Evolutionary conservation across 257 asterid species (phyloP).

Genomic region (Cinchona pubescens): DNA sequence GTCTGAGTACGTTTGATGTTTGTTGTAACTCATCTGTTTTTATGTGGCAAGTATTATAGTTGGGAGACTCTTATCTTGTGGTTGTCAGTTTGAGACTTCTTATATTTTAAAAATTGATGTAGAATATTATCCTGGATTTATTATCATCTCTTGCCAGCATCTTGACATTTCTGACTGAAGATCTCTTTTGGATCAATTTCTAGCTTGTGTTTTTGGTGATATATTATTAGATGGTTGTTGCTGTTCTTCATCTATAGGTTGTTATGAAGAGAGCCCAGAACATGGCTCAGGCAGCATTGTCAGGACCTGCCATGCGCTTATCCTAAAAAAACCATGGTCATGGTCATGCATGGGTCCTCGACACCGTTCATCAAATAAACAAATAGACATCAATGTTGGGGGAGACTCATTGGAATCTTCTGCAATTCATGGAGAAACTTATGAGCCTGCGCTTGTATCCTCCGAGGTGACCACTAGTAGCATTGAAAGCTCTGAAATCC

Average conservation of each 20-base stretch:
- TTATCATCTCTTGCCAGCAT: background rate
- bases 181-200: background rate
- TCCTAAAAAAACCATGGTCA: too few relatives aligned
- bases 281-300: conserved; percentile 97
- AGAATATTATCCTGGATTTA: background rate
- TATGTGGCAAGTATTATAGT: background rate
- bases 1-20: background rate
- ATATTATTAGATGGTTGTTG: background rate
- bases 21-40: background rate
- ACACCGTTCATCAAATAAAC: conserved; percentile 54
- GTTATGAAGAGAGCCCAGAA: conserved; percentile 97
- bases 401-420: conserved; percentile 48
- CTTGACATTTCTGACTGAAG: background rate
- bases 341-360: conserved; percentile 99
- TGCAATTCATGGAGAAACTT: conserved; percentile 32
- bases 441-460: conserved; percentile 47
- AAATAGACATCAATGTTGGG: conserved; percentile 22
- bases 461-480: conserved; percentile 36
- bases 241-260: conserved; percentile 39
- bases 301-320: conserved; percentile 58
- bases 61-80: background rate
- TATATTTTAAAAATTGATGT: background rate
- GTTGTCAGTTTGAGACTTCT: background rate
- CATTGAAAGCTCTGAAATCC: conserved; percentile 33
- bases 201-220: background rate